Percentiles rank a stretch among this genome's conserved stretches.
These are phyloP conservation scores for Colletotrichum lentis DNA, from an alignment of 2,329 filamentous ascomycete genomes.

Conservation along the genomic window DNA sequence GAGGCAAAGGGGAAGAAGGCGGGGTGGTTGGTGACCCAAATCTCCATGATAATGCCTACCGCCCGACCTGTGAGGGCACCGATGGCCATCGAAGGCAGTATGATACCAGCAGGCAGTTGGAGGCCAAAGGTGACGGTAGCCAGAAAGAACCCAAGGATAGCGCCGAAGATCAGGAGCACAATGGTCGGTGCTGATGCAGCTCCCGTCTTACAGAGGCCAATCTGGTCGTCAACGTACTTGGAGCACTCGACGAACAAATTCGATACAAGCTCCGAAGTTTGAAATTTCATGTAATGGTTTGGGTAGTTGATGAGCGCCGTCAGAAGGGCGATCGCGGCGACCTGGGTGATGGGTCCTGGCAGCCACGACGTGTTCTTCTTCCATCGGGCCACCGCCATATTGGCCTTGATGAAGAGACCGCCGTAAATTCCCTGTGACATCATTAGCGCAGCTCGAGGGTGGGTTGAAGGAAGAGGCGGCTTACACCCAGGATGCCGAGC, in stretches of 20 bases:
- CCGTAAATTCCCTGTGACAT: conserved; percentile 79
- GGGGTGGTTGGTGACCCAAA: conserved; percentile 83
- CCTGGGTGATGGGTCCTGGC: conserved; percentile 79
- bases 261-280: conserved; percentile 89
- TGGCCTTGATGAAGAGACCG: conserved; percentile 91
- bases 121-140: conserved; percentile 91
- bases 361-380: conserved; percentile 73
- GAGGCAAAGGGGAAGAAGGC: conserved; percentile 78
- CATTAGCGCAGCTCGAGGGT: conserved; percentile 32
- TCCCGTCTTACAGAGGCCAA: conserved; percentile 89
- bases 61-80: conserved; percentile 90
- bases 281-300: conserved; percentile 94
- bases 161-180: conserved; percentile 81
- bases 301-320: conserved; percentile 94
- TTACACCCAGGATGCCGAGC: conserved; percentile 80
- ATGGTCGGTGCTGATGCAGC: conserved; percentile 84
- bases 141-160: conserved; percentile 83
- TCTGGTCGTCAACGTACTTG: conserved; percentile 80
- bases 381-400: conserved; percentile 86
- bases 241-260: conserved; percentile 92
- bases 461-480: too few species aligned
- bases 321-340: conserved; percentile 78
- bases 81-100: conserved; percentile 95
- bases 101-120: conserved; percentile 93
- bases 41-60: conserved; percentile 86